Evolutionary conservation across 441 rosid genomes (phyloP).

Genomic region (Melastoma candidum): DNA sequence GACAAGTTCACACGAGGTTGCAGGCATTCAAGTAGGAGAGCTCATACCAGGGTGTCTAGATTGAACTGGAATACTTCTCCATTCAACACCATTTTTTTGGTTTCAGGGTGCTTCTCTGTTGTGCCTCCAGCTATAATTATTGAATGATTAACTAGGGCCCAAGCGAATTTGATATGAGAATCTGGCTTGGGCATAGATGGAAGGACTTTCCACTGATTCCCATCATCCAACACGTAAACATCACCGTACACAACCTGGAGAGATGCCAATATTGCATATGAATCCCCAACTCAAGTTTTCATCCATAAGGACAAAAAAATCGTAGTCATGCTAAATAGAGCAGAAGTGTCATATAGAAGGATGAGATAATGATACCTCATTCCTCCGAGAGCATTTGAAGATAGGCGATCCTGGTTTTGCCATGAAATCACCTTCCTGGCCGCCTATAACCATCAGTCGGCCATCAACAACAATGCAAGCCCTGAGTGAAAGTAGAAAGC

Average conservation of each 20-base stretch:
- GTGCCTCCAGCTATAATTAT: conserved; percentile 87
- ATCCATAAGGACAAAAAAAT: no score
- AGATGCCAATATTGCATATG: no score
- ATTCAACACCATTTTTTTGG: conserved; percentile 78
- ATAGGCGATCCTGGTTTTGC: conserved; percentile 98
- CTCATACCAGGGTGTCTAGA: conserved; percentile 51
- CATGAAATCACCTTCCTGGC: conserved; percentile 99
- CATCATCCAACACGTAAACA: conserved; percentile 82
- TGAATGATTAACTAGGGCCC: conserved; percentile 75
- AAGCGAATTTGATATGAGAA: conserved; percentile 93
- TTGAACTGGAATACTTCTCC: conserved; percentile 84
- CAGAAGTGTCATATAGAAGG: background rate
- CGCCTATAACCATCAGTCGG: conserved; percentile 69
- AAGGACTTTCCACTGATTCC: conserved; percentile 80
- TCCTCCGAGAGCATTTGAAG: conserved; percentile 86
- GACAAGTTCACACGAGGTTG: no score
- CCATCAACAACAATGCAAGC: conserved; percentile 72
- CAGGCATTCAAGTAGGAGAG: background rate
- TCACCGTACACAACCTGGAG: conserved; percentile 73
- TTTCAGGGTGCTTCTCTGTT: conserved; percentile 85
- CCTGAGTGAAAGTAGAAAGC: conserved; percentile 26
- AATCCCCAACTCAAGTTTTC: no score
- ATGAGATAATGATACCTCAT: conserved; percentile 42
- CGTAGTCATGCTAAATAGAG: no score
- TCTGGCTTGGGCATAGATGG: conserved; percentile 88